These are phyloP conservation scores for Xylogone sp. DNA, from an alignment of 2,329 filamentous ascomycete species.

Conservation along the genomic window DNA sequence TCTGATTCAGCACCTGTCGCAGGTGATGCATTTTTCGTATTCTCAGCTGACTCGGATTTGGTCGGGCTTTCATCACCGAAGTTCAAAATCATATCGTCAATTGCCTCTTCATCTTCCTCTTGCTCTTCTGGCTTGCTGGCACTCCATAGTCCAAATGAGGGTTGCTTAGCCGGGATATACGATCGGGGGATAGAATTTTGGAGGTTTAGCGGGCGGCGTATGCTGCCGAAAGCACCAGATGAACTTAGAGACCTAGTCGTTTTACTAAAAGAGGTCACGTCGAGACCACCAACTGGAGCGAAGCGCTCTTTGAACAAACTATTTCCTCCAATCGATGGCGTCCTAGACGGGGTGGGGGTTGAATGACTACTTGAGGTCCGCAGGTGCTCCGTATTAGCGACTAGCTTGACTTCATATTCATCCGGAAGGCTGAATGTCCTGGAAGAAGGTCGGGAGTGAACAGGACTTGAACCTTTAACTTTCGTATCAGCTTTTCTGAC, in stretches of 20 bases:
- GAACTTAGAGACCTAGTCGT: constrained; percentile 11
- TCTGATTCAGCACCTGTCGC: not conserved
- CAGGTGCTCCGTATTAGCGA: constrained; percentile 74
- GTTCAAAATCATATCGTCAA: constrained; percentile 44
- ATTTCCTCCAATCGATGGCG: constrained; percentile 23
- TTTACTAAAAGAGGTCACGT: constrained; percentile 31
- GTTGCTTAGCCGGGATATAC: constrained; percentile 19
- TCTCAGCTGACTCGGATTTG: not conserved
- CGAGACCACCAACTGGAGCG: constrained; percentile 19
- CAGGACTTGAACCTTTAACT: constrained; percentile 16
- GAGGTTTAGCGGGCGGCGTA: constrained; percentile 26
- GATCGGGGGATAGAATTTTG: constrained; percentile 16
- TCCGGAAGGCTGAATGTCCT: constrained; percentile 47
- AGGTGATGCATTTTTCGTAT: not conserved
- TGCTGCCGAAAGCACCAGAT: constrained; percentile 24
- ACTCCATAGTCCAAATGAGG: constrained; percentile 45
- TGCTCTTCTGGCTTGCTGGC: constrained; percentile 39
- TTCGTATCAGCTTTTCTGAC: constrained; percentile 46
- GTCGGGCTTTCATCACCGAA: constrained; percentile 37
- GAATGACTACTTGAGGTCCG: constrained; percentile 39
- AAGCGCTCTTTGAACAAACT: constrained; percentile 23
- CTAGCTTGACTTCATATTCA: constrained; percentile 69
- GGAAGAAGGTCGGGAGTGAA: constrained; percentile 32
- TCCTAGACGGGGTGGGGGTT: constrained; percentile 32
- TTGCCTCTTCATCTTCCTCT: constrained; percentile 42